Evolutionary conservation across 2,329 filamentous ascomycete species (phyloP).

Genomic region (Aspergillus sp.): DNA sequence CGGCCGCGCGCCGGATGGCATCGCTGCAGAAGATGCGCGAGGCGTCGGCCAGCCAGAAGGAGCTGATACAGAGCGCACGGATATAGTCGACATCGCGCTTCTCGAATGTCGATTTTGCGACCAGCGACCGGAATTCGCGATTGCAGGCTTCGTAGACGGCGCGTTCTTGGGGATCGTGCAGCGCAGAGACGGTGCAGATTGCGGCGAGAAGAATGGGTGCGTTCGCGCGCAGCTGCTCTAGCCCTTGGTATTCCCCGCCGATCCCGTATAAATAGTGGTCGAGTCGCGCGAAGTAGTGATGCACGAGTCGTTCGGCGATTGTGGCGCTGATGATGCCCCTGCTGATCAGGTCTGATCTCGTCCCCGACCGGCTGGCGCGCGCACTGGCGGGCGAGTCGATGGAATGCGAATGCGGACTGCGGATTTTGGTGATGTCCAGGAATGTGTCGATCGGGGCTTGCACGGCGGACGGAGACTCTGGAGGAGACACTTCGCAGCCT

Average conservation of each 20-base stretch:
- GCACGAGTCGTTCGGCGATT: slow-evolving; percentile 45
- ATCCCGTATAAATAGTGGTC: slow-evolving; percentile 51
- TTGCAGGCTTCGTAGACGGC: slow-evolving; percentile 39
- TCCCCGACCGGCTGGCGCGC: slow-evolving; percentile 3
- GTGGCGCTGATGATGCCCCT: slow-evolving; percentile 42
- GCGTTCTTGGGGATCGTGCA: slow-evolving; percentile 42
- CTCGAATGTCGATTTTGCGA: slow-evolving; percentile 50
- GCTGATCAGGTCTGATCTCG: slow-evolving; percentile 44
- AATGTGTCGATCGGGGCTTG: slow-evolving; percentile 39
- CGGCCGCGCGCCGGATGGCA: slow-evolving; percentile 31
- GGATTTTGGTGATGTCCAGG: slow-evolving; percentile 36
- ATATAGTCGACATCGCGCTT: slow-evolving; percentile 48
- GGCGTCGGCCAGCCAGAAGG: slow-evolving; percentile 55
- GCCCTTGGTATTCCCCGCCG: slow-evolving; percentile 40
- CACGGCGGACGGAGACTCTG: slow-evolving; percentile 33
- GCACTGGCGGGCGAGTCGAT: slow-evolving; percentile 13
- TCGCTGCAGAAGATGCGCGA: slow-evolving; percentile 39
- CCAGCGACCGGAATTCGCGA: slow-evolving; percentile 47
- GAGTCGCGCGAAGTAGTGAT: slow-evolving; percentile 45
- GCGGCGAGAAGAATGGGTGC: slow-evolving; percentile 46
- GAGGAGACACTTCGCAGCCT: slow-evolving; percentile 35
- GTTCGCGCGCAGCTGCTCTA: slow-evolving; percentile 40
- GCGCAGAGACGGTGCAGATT: slow-evolving; percentile 48
- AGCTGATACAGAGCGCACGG: slow-evolving; percentile 50
- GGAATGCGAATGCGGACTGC: slow-evolving; percentile 31